Evolutionary conservation across 139 green algal genomes (phyloP), one percentile per base, ranked within the genome.

Genomic region (Pycnococcus provasolii): DNA sequence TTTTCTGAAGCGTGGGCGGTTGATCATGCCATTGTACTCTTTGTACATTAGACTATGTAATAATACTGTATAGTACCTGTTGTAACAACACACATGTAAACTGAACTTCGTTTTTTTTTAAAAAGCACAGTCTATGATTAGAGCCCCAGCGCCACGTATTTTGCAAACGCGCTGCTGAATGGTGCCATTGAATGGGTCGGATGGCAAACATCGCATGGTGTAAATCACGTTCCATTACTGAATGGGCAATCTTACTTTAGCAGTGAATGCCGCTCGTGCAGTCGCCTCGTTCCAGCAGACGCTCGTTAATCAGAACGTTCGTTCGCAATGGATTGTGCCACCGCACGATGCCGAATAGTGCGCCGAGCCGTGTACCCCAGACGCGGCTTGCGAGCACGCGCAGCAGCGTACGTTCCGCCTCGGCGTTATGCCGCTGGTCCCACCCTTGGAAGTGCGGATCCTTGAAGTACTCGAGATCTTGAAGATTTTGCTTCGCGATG

Each of bases 381-480:
- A 68, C 66, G 11, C n/a, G 13, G 6, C 58, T 71, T 2, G 66
- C 54, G 53, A 73, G 57, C 11, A 73, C 58, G 41, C 66, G 57
- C 2, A 73, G 44, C 2, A 73, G 57, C 11, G 66, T 50, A 42
- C 66, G 57, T 57, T 73, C 66, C n/a, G 57, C 57, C 58, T 73
- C 66, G 9, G 57, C 66, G 57, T 73, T 68, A 44, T 73, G 66
- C 40, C 66, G 57, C 11, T 13, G 58, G 57, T 73, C 66, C 66
- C 66, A 73, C 13, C 66, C 66, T 47, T 51, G 66, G 45, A 73
- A 73, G 41, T 57, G 41, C 15, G 39, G 39, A 51, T 73, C 66
- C 42, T 73, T 73, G 57, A 73, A 73, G 42, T 73, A 73, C 66
- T 73, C 66, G 13, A 73, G 39, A 66, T 73, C 66, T 47, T 39